Evolutionary conservation across 495 filamentous ascomycete genomes (phyloP).

Genomic region (Hapsidospora chrysogenum): DNA sequence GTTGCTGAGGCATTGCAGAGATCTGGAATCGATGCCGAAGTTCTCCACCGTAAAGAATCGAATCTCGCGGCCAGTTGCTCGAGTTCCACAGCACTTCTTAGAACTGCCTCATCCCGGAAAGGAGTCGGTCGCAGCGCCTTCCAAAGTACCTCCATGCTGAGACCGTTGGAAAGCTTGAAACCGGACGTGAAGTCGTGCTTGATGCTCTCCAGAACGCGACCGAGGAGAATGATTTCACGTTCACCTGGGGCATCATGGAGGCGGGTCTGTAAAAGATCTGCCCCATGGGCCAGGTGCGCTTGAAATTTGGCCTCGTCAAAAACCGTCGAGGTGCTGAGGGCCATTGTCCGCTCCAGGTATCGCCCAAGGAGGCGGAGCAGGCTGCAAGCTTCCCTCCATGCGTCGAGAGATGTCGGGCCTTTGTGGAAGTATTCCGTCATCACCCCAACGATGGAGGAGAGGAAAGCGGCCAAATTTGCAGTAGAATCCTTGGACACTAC

Average conservation of each 20-base stretch:
- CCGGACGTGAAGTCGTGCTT: conserved; percentile 26
- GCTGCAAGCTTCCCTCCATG: conserved; percentile 14
- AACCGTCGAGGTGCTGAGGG: conserved; percentile 16
- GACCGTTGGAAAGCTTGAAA: conserved; percentile 51
- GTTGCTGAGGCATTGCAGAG: conserved; percentile 29
- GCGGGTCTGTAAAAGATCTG: conserved; percentile 12
- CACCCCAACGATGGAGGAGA: conserved; percentile 5
- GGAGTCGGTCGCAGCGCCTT: conserved; percentile 43
- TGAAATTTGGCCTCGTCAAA: conserved; percentile 40
- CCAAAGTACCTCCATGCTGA: conserved; percentile 81
- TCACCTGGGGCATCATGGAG: conserved; percentile 7
- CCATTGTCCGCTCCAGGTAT: conserved; percentile 42
- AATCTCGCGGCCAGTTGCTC: conserved; percentile 60
- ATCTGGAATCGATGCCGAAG: conserved; percentile 21
- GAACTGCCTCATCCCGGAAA: conserved; percentile 20
- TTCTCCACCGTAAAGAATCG: conserved; percentile 41
- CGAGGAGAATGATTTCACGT: conserved; percentile 12
- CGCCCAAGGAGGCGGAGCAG: conserved; percentile 21
- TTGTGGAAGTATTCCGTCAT: not conserved
- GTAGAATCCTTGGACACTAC: conserved; percentile 51
- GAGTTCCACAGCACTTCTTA: conserved; percentile 40
- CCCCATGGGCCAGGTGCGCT: conserved; percentile 27
- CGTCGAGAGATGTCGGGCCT: not conserved
- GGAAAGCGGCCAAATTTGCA: conserved; percentile 22
- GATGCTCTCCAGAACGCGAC: conserved; percentile 12